phyloP scores from a whole-genome alignment of 805 yeast species.

The Suhomyces faveliae region DNA sequence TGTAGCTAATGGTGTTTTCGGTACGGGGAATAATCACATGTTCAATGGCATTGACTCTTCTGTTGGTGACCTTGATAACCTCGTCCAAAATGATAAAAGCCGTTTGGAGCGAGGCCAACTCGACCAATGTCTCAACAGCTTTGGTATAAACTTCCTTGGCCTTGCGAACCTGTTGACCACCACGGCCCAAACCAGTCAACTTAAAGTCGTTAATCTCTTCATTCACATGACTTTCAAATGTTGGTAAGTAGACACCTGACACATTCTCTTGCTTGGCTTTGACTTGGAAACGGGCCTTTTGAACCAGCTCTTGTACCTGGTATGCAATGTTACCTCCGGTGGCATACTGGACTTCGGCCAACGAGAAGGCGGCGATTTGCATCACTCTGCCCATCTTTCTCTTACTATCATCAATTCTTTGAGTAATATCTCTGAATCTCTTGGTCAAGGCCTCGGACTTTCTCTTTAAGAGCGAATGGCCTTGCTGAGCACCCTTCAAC shows the following conservation, averaged over 20 bases:
- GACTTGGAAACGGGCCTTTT: constrained; percentile 85
- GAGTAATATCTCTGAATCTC: constrained; percentile 93
- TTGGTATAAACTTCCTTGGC: constrained; percentile 91
- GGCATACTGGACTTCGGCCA: constrained; percentile 96
- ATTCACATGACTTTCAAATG: constrained; percentile 82
- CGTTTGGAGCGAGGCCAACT: constrained; percentile 92
- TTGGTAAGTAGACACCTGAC: constrained; percentile 91
- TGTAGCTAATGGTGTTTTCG: constrained; percentile 87
- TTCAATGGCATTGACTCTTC: constrained; percentile 98
- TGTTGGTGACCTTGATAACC: constrained; percentile 94
- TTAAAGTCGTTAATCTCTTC: constrained; percentile 90
- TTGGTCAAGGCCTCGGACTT: constrained; percentile 96
- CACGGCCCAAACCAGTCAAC: constrained; percentile 95
- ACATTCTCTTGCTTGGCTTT: constrained; percentile 94
- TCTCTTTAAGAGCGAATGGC: constrained; percentile 88
- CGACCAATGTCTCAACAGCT: constrained; percentile 96
- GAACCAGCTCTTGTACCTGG: constrained; percentile 93
- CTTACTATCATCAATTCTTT: constrained; percentile 90
- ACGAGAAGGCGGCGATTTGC: constrained; percentile 97
- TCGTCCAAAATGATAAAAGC: constrained; percentile 96
- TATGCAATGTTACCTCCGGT: constrained; percentile 95
- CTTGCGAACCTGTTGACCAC: constrained; percentile 96
- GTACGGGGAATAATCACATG: constrained; percentile 98
- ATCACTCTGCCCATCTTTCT: constrained; percentile 97
- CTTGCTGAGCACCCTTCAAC: constrained; percentile 95